phyloP scores from a whole-genome alignment of 2,329 filamentous ascomycete genomes.

The Simplicillium aogashimaense region DNA sequence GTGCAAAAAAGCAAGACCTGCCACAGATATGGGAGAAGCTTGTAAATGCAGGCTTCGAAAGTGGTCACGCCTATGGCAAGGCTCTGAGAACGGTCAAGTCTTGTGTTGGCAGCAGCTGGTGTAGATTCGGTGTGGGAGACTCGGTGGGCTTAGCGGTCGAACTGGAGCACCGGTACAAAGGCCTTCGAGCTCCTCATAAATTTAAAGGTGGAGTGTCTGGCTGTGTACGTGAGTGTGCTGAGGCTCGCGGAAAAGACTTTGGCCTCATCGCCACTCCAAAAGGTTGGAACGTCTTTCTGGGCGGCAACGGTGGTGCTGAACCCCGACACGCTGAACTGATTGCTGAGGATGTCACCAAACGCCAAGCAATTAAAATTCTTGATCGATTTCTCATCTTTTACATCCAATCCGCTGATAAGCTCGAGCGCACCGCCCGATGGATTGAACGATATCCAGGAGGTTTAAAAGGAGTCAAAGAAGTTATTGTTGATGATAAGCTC shows the following conservation, averaged over 20 bases:
- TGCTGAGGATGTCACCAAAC: constrained; percentile 74
- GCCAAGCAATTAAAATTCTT: constrained; percentile 72
- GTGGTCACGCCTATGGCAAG: constrained; percentile 85
- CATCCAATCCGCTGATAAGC: constrained; percentile 82
- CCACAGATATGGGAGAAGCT: constrained; percentile 72
- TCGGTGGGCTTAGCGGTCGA: constrained; percentile 85
- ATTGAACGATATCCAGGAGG: constrained; percentile 76
- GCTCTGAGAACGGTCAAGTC: constrained; percentile 82
- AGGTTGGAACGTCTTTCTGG: constrained; percentile 88
- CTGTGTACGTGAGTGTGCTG: constrained; percentile 86
- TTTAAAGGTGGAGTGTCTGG: constrained; percentile 85
- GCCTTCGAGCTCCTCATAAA: constrained; percentile 81
- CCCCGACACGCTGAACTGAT: constrained; percentile 74
- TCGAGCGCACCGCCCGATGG: constrained; percentile 84
- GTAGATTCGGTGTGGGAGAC: constrained; percentile 78
- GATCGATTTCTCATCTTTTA: constrained; percentile 91
- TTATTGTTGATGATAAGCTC: constrained; percentile 76
- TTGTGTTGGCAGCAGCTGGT: constrained; percentile 88
- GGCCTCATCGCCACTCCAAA: constrained; percentile 88
- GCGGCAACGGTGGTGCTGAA: constrained; percentile 79
- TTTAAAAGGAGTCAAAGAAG: constrained; percentile 71
- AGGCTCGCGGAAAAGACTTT: constrained; percentile 90
- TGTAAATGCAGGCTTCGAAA: constrained; percentile 79
- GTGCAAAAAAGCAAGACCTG: constrained; percentile 79
- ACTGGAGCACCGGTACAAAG: constrained; percentile 85